phyloP scores from a whole-genome alignment of 257 asterid genomes.

The Verbena officinalis region DNA sequence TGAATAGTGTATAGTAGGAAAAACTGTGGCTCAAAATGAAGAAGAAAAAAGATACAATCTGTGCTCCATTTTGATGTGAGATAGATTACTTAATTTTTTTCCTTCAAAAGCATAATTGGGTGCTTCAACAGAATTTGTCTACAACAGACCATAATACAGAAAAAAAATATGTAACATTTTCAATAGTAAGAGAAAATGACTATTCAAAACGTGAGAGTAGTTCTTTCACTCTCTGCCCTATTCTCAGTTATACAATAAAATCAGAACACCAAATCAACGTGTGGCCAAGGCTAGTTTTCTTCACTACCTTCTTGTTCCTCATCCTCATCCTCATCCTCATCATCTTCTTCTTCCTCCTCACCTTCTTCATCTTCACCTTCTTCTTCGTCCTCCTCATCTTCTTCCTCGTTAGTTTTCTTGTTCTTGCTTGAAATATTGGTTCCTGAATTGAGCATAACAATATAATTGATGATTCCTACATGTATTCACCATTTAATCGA shows the following conservation, averaged over 20 bases:
- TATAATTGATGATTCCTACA: neutral
- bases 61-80: too few relatives aligned
- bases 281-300: constrained; percentile 19
- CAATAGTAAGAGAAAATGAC: neutral
- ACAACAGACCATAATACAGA: constrained; percentile 2
- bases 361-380: constrained; percentile 23
- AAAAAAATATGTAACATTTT: neutral
- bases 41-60: too few relatives aligned
- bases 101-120: too few relatives aligned
- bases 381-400: constrained; percentile 14
- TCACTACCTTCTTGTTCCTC: constrained; percentile 11
- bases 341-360: constrained; percentile 23
- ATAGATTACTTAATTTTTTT: too few relatives aligned
- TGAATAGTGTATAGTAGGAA: too few relatives aligned
- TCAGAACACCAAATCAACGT: constrained; percentile 2
- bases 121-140: constrained; percentile 20
- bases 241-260: constrained; percentile 3
- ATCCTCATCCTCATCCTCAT: constrained; percentile 23
- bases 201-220: neutral
- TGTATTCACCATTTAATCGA: constrained; percentile 9
- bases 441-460: constrained; percentile 34
- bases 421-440: constrained; percentile 28
- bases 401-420: constrained; percentile 27
- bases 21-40: too few relatives aligned
- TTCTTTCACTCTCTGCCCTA: neutral